Evolutionary conservation across 345 rosid species (phyloP), one percentile per base, ranked within the genome.

Genomic region (Lepidium sativum): DNA sequence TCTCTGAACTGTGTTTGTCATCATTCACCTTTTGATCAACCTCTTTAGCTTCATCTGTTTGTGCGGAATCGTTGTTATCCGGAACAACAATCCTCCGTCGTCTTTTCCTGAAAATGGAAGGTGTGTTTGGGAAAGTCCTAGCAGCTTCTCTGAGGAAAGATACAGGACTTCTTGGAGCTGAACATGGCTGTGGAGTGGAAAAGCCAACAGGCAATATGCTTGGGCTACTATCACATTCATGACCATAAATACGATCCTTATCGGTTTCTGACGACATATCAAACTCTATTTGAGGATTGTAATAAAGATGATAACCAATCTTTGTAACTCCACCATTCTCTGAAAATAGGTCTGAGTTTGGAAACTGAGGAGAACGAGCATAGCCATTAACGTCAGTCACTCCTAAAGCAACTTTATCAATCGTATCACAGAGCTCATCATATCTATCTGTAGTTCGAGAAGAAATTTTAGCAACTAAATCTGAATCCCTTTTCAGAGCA

Each of bases 41-140:
- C 32, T 76, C 76, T 38, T 71, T 72, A 34, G 33, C 59, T 56
- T 43, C 77, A 51, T 71, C 77, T 35, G 16, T 33, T 70, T 78
- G 78, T 18, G 45, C 59, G 31, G 40, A 52, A 58, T 69, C 69
- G 57, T 60, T 63, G 40, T 76, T 67, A 56, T 67, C 75, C 14
- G 27, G 15, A 59, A 63, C 76, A 58, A 29, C 70, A 32, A 75
- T 77, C 55, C 18, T 56, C 73, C 53, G 60, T 9, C 79, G 81
- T 76, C 99, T 81, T 78, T 86, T 95, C 68, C 96, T 80, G 61
- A 84, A 80, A 37, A 95, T 95, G 21, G 99, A 91, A 63, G 99
- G 99, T 37, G 91, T 91, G 69, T 86, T 82, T 23, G 96, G 92
- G 73, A 74, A 95, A 55, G 79, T 91, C 67, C 80, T 82, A 16